phyloP scores from a whole-genome alignment of 139 green algal species.

The Coccomyxa sp. region DNA sequence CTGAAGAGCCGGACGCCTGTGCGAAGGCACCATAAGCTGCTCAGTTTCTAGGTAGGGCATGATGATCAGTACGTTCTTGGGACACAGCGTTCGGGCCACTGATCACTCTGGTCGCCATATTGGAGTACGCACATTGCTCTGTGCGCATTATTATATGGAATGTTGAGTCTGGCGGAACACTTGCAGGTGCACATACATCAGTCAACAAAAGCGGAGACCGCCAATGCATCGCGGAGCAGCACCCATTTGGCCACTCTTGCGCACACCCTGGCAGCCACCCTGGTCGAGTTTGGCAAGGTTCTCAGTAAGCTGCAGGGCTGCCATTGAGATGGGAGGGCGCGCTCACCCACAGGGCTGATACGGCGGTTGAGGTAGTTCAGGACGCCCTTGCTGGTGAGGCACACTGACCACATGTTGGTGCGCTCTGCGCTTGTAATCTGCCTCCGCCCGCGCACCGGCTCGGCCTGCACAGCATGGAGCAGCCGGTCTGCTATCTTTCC shows the following conservation, averaged over 20 bases:
- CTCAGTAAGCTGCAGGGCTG: neutral
- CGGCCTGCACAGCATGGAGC: neutral
- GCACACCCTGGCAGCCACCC: too few species aligned
- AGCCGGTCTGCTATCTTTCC: neutral
- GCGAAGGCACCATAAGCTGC: neutral
- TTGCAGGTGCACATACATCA: too few species aligned
- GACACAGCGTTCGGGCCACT: neutral
- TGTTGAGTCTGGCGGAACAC: neutral
- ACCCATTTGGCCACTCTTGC: too few species aligned
- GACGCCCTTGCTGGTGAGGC: conserved; percentile 14
- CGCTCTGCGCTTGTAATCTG: conserved; percentile 9
- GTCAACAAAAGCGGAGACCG: too few species aligned
- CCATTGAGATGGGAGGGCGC: neutral
- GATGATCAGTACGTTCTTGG: neutral
- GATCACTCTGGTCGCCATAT: neutral
- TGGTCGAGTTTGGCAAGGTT: too few species aligned
- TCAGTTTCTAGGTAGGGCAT: neutral
- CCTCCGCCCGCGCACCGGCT: neutral
- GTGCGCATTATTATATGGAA: neutral
- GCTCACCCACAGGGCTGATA: conserved; percentile 22
- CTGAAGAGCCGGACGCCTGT: neutral
- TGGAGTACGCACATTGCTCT: neutral
- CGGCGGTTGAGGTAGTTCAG: conserved; percentile 16
- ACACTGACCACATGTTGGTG: conserved; percentile 23
- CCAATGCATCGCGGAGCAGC: neutral